Evolutionary conservation across 257 asterid genomes (phyloP).

Genomic region (Voacanga thouarsii): DNA sequence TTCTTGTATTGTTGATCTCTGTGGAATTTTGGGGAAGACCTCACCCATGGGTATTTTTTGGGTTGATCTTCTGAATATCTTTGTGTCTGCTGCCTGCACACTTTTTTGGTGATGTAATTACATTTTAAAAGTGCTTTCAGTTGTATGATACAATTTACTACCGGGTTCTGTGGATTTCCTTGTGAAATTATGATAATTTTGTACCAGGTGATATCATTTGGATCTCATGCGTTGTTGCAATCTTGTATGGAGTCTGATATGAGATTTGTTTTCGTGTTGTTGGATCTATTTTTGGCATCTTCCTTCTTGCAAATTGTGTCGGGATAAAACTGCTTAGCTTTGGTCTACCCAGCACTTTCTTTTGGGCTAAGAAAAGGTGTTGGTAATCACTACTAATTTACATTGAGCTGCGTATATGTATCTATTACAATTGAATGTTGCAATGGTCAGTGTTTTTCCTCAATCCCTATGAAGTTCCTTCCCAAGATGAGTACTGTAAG

Average conservation of each 20-base stretch:
- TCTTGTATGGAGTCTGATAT: neutral
- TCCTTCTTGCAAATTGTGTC: neutral
- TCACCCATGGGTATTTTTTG: neutral
- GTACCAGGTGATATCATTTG: neutral
- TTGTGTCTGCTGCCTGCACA: neutral
- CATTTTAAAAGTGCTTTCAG: neutral
- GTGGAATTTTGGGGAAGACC: neutral
- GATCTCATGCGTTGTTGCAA: neutral
- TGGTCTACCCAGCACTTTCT: neutral
- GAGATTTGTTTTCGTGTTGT: neutral
- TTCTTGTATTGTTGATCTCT: constrained; percentile 1
- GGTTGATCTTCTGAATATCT: too few relatives aligned
- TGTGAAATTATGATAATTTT: too few relatives aligned
- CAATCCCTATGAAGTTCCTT: neutral
- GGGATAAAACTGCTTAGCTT: neutral
- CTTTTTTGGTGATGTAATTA: neutral
- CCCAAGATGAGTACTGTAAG: neutral
- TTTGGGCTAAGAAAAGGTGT: neutral
- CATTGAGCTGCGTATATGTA: neutral
- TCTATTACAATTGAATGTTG: neutral
- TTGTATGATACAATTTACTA: too few relatives aligned
- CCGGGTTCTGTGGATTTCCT: neutral
- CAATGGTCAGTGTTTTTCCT: neutral
- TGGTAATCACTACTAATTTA: neutral
- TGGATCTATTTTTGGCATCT: neutral